A percentile compares a stretch with the other conserved stretches of the same genome.
Conservation (phyloP, 2,329 filamentous ascomycete genomes). For the Diplodia mutila region DNA sequence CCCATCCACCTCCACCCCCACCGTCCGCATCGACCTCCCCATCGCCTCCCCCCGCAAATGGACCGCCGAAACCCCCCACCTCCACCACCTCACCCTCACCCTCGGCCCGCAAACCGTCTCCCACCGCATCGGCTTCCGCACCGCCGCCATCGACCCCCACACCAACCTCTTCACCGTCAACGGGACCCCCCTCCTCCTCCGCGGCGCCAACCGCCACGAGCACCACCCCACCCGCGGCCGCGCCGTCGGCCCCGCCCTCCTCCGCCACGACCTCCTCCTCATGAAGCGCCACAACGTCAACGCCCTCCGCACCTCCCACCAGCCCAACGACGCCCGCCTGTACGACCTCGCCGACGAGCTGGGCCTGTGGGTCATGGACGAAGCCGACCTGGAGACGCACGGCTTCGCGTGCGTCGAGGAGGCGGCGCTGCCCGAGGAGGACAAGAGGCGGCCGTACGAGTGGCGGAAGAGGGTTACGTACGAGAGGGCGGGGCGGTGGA, state of each 20-base stretch:
- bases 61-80: conserved; percentile 68
- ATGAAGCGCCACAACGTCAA: conserved; percentile 77
- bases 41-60: conserved; percentile 64
- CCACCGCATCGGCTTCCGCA: conserved; percentile 66
- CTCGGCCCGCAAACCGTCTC: conserved; percentile 49
- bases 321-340: conserved; percentile 65
- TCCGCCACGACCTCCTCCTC: conserved; percentile 63
- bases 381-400: conserved; percentile 55
- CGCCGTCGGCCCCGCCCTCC: conserved; percentile 57
- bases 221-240: not conserved
- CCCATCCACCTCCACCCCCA: rapidly evolving
- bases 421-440: conserved; percentile 32
- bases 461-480: not conserved
- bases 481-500: not conserved
- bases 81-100: conserved; percentile 60
- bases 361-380: conserved; percentile 68
- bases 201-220: not conserved
- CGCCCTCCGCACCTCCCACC: conserved; percentile 69
- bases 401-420: conserved; percentile 47
- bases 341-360: conserved; percentile 67
- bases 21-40: conserved; percentile 43
- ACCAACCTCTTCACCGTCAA: not conserved
- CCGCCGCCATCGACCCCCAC: conserved; percentile 32
- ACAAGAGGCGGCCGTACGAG: conserved; percentile 43
- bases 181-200: not conserved